Percentiles rank a stretch among this genome's conserved stretches.
These are phyloP conservation scores for Daldinia decipiens DNA, from an alignment of 495 filamentous ascomycete species.

Conservation along the genomic window DNA sequence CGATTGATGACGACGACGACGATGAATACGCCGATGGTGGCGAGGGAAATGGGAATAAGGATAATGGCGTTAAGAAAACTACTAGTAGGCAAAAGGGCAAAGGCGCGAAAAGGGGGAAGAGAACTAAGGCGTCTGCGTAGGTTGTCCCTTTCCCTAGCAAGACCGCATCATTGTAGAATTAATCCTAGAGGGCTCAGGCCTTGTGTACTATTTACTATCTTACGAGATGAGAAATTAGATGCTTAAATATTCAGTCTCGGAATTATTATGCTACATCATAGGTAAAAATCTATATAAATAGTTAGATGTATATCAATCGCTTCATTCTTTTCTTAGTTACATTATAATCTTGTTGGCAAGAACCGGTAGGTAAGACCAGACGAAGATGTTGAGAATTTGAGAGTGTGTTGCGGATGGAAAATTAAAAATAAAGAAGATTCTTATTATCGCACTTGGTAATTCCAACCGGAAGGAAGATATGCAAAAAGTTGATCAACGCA, in stretches of 20 bases:
- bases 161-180: not conserved
- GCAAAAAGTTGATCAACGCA: slow-evolving; percentile 55
- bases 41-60: slow-evolving; percentile 23
- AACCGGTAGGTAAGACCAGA: no score
- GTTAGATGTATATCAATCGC: no score
- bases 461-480: slow-evolving; percentile 1
- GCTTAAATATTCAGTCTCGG: no score
- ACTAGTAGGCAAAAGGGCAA: slow-evolving; percentile 37
- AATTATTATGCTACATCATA: no score
- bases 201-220: no score
- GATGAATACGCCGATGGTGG: slow-evolving; percentile 34
- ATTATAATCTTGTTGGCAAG: no score
- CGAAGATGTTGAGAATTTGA: not conserved
- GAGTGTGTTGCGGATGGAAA: not conserved
- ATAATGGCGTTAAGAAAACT: slow-evolving; percentile 37
- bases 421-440: slow-evolving; percentile 5
- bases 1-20: slow-evolving; percentile 41
- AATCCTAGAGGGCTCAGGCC: slow-evolving; percentile 2
- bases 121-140: slow-evolving; percentile 46
- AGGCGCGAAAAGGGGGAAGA: slow-evolving; percentile 48
- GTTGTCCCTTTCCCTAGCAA: not conserved
- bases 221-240: no score
- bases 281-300: no score
- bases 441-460: no score
- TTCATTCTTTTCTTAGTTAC: no score